phyloP scores from a whole-genome alignment of 495 filamentous ascomycete species.

The Evansstolkia leycettana region DNA sequence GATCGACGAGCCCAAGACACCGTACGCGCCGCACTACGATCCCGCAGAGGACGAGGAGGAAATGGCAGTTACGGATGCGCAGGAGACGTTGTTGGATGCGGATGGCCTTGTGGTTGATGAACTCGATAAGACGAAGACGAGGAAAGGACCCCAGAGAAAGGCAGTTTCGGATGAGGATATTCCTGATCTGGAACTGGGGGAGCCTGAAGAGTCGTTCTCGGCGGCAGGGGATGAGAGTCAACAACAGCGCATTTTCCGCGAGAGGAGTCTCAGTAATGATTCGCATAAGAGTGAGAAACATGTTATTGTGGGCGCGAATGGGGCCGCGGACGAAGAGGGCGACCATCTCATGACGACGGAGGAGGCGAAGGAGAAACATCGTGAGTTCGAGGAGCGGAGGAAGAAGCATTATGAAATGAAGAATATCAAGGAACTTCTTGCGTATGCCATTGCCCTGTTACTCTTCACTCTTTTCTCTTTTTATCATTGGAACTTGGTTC shows the following conservation, averaged over 20 bases:
- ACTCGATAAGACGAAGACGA: slow-evolving; percentile 44
- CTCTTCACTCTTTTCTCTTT: not conserved
- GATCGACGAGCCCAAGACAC: slow-evolving; percentile 96
- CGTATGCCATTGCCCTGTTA: slow-evolving; percentile 44
- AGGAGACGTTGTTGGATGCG: slow-evolving; percentile 38
- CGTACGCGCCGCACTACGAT: slow-evolving; percentile 84
- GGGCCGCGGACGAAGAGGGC: slow-evolving; percentile 40
- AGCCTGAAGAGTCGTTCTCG: slow-evolving; percentile 60
- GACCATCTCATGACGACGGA: slow-evolving; percentile 48
- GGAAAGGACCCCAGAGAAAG: slow-evolving; percentile 20
- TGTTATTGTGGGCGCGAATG: slow-evolving; percentile 60
- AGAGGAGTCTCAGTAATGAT: slow-evolving; percentile 32
- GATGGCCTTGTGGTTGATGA: slow-evolving; percentile 53
- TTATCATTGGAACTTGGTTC: not conserved
- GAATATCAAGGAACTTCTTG: slow-evolving; percentile 80
- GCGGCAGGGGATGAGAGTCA: slow-evolving; percentile 11
- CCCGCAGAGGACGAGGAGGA: slow-evolving; percentile 76
- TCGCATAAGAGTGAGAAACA: slow-evolving; percentile 53
- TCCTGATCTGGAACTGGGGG: slow-evolving; percentile 84
- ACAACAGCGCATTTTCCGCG: slow-evolving; percentile 36
- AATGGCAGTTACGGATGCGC: slow-evolving; percentile 29
- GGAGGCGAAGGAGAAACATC: slow-evolving; percentile 82
- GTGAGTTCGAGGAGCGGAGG: slow-evolving; percentile 76
- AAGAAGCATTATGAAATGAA: slow-evolving; percentile 99
- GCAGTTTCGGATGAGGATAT: slow-evolving; percentile 60